Conservation (phyloP, 495 filamentous ascomycete genomes). For the Penicillium ucsense region DNA sequence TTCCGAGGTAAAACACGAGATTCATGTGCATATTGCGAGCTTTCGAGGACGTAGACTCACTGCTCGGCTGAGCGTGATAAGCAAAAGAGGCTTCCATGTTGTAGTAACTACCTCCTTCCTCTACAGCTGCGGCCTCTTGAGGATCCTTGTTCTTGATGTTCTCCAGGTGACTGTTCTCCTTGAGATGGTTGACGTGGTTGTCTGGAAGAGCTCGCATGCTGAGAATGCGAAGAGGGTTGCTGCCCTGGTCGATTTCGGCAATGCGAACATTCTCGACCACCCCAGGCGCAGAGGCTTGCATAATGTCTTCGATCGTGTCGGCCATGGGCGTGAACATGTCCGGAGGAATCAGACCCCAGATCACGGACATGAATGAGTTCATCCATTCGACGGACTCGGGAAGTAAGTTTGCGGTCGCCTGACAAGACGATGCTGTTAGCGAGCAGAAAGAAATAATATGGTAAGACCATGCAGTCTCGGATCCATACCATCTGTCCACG, state of each 20-base stretch:
- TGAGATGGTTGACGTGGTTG: slow-evolving; percentile 65
- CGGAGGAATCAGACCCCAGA: slow-evolving; percentile 86
- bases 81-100: slow-evolving; percentile 91
- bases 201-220: slow-evolving; percentile 84
- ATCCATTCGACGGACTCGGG: slow-evolving; percentile 94
- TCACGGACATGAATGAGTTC: slow-evolving; percentile 70
- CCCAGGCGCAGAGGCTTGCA: slow-evolving; percentile 86
- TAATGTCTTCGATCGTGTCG: slow-evolving; percentile 78
- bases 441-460: neutral
- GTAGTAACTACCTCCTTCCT: slow-evolving; percentile 89
- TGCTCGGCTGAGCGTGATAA: slow-evolving; percentile 77
- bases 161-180: slow-evolving; percentile 64
- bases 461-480: neutral
- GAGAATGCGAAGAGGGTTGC: slow-evolving; percentile 81
- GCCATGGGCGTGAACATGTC: slow-evolving; percentile 78
- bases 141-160: slow-evolving; percentile 76
- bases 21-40: slow-evolving; percentile 97
- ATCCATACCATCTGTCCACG: slow-evolving; percentile 64
- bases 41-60: slow-evolving; percentile 58
- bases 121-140: slow-evolving; percentile 77
- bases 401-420: slow-evolving; percentile 74
- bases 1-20: slow-evolving; percentile 82
- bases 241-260: slow-evolving; percentile 92
- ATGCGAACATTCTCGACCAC: slow-evolving; percentile 90
- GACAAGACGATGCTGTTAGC: slow-evolving; percentile 7